Evolutionary conservation across 75 land plant species (phyloP).

Genomic region (Picea glauca): DNA sequence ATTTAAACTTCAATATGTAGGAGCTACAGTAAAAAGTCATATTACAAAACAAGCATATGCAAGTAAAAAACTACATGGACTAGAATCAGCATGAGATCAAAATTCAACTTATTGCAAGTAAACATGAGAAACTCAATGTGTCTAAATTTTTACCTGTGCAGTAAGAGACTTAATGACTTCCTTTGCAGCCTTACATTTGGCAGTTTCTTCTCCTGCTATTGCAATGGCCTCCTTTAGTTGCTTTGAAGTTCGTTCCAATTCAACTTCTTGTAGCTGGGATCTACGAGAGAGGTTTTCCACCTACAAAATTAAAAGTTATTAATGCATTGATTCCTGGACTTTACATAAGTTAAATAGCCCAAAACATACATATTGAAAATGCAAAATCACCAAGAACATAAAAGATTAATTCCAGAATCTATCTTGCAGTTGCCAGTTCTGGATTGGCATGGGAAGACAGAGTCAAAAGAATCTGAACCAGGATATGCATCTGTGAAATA

Average conservation of each 20-base stretch:
- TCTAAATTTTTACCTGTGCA: conserved; percentile 58
- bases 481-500: not conserved
- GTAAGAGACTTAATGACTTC: conserved; percentile 98
- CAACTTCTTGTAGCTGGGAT: conserved; percentile 77
- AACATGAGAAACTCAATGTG: no score
- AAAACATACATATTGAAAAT: not conserved
- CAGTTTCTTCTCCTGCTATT: conserved; percentile 87
- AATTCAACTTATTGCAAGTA: no score
- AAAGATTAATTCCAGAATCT: not conserved
- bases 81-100: no score
- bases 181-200: conserved; percentile 95
- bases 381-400: not conserved
- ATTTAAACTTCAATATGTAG: no score
- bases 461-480: not conserved
- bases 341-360: not conserved
- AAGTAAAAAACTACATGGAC: no score
- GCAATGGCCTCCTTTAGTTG: conserved; percentile 86
- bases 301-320: conserved; percentile 13
- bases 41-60: no score
- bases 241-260: conserved; percentile 73
- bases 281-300: conserved; percentile 78
- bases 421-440: not conserved
- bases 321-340: no score
- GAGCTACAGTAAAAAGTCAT: no score
- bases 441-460: not conserved